Conservation (phyloP, 495 filamentous ascomycete genomes). For the Xylaria bambusicola region DNA sequence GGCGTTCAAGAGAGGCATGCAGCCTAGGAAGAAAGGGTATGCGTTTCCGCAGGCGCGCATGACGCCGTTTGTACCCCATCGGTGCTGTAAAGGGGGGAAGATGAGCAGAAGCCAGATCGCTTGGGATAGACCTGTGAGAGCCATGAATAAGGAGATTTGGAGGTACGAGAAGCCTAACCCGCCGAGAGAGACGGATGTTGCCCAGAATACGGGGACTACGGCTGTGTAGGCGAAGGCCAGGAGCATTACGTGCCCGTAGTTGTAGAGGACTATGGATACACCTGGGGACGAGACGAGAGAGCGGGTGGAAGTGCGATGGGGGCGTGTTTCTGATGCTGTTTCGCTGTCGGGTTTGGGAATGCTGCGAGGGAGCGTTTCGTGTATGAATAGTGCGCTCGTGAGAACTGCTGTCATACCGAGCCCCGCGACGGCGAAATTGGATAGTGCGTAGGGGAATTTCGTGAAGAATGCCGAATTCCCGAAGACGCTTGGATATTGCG, state of each 20-base stretch:
- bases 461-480: conserved; percentile 56
- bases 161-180: conserved; percentile 61
- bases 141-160: conserved; percentile 63
- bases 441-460: conserved; percentile 64
- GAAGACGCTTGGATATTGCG: conserved; percentile 59
- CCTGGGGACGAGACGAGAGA: conserved; percentile 62
- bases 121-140: conserved; percentile 59
- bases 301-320: conserved; percentile 39
- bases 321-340: conserved; percentile 5
- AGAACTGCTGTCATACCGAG: conserved; percentile 54
- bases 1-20: conserved; percentile 52
- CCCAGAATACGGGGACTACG: conserved; percentile 65
- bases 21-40: conserved; percentile 61
- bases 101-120: conserved; percentile 63
- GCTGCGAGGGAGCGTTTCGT: conserved; percentile 52
- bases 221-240: conserved; percentile 67
- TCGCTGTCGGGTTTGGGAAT: conserved; percentile 24
- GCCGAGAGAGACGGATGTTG: conserved; percentile 54
- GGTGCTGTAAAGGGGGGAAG: conserved; percentile 62
- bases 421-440: conserved; percentile 54
- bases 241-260: conserved; percentile 62
- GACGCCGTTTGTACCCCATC: conserved; percentile 62
- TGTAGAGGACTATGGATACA: conserved; percentile 61
- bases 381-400: conserved; percentile 49
- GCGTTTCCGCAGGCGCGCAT: conserved; percentile 52